Percentiles rank a stretch among this genome's conserved stretches.
Evolutionary conservation across 208 protist genomes (phyloP).

Genomic region (Novymonas esmeraldas): DNA sequence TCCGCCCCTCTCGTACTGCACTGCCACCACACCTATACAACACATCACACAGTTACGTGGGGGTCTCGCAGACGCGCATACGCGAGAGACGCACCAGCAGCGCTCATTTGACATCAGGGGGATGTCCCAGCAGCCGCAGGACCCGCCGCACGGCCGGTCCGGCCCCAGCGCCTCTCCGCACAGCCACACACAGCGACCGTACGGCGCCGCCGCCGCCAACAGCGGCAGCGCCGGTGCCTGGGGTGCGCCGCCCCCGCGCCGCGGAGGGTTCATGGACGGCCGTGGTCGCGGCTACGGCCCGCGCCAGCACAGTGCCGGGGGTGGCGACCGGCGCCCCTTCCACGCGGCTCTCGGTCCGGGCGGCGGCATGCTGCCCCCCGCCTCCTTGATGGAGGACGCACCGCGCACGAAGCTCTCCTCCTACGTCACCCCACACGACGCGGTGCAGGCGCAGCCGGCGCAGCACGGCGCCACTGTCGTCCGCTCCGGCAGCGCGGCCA

Average conservation of each 20-base stretch:
- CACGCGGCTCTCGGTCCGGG: background rate
- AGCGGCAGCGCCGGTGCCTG: background rate
- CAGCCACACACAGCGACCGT: background rate
- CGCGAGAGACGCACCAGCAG: too few species aligned
- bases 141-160: background rate
- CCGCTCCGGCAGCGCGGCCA: conserved; percentile 49
- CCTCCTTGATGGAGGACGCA: conserved; percentile 15
- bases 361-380: background rate
- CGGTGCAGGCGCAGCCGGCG: conserved; percentile 56
- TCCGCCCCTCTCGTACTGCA: too few species aligned
- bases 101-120: too few species aligned
- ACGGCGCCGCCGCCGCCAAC: conserved; percentile 1
- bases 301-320: background rate
- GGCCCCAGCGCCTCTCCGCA: background rate
- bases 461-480: conserved; percentile 79
- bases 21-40: too few species aligned
- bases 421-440: conserved; percentile 63
- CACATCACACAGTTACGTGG: too few species aligned
- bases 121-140: background rate
- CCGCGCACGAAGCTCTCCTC: conserved; percentile 35
- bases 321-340: background rate
- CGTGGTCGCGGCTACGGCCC: background rate
- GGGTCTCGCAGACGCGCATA: too few species aligned
- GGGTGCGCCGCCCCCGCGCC: background rate
- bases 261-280: background rate